Evolutionary conservation across 1,139 yeast species (phyloP), one percentile per base, ranked within the genome.

Genomic region (Keqinozyma sinolaborantium): DNA sequence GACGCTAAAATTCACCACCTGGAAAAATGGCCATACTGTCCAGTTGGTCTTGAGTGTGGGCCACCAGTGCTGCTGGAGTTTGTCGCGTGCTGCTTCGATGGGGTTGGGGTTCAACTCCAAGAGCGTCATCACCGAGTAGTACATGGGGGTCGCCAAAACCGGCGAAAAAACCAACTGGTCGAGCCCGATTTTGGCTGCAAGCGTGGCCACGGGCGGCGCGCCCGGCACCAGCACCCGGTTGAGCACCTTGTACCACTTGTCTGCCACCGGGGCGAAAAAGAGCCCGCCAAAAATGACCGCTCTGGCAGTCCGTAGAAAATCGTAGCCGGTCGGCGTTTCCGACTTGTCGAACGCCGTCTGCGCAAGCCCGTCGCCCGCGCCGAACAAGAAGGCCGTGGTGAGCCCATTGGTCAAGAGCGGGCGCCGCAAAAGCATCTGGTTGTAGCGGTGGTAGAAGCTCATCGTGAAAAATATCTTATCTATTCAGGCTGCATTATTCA

Each of bases 11-110:
- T 90, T 90, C 36, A 78, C 47, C 30, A 74, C 40, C 56, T 88
- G 97, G 47, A 88, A 80, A 0, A 75, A 62, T 0, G 96, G 97
- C 97, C 97, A 88, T 6, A 88, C 83, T 29, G 68, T 44, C 95
- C 95, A 88, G 52, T 86, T 87, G 20, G 83, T 72, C 20, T 61
- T 41, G 26, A 86, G 56, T 0, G 95, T 84, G 4, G 61, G 56
- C 75, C 74, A 67, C 75, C 79, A 79, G 35, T 74, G 73, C 11
- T 61, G 55, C 2, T 55, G 26, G 18, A 81, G 51, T 40, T 76
- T 78, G 4, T 42, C 30, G 26, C 50, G 46, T 4, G 72, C 59
- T 10, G 63, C 67, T 6, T 37, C 36, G 13, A 41, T 31, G n/a
- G 58, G 51, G 11, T 48, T 23, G 1, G 33, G 34, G 7, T 52